phyloP scores from a whole-genome alignment of 2,329 filamentous ascomycete genomes.

The Coniochaeta hoffmannii region DNA sequence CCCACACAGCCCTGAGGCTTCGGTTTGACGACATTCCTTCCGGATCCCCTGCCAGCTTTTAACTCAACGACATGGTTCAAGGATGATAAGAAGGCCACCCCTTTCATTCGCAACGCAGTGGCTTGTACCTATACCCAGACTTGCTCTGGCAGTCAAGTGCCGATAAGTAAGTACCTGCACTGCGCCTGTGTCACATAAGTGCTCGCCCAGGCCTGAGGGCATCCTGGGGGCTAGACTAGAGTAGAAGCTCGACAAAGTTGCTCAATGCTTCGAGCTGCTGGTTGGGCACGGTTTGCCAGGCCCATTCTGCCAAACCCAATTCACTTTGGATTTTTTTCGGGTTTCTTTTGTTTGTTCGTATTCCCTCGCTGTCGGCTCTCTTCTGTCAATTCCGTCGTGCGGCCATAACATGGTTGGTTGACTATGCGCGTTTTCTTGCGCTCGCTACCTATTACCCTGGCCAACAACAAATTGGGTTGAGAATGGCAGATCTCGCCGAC shows the following conservation, averaged over 20 bases:
- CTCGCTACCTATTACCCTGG: neutral
- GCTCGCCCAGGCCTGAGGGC: too few relatives aligned
- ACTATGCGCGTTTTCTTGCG: neutral
- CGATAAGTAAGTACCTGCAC: constrained; percentile 11
- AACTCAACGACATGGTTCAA: constrained; percentile 12
- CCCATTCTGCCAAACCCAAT: neutral
- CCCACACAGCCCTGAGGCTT: constrained; percentile 6
- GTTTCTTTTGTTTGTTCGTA: neutral
- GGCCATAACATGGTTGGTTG: neutral
- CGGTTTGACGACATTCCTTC: constrained; percentile 27
- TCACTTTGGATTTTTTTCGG: too few relatives aligned
- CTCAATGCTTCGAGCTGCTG: constrained; percentile 9
- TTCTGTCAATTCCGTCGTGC: neutral
- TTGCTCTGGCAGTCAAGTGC: constrained; percentile 10
- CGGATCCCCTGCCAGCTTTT: constrained; percentile 11
- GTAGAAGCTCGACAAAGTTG: constrained; percentile 10
- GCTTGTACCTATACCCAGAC: constrained; percentile 14
- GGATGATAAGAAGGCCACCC: constrained; percentile 25
- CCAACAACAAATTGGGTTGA: too few relatives aligned
- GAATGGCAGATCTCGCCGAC: neutral
- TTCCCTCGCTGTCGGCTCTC: neutral
- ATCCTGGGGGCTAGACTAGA: neutral
- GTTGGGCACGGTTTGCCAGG: constrained; percentile 12
- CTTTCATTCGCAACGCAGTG: constrained; percentile 12
- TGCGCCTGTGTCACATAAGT: too few relatives aligned